Evolutionary conservation across 2,329 filamentous ascomycete species (phyloP), one percentile per base, ranked within the genome.

Genomic region (Xylaria sp.): DNA sequence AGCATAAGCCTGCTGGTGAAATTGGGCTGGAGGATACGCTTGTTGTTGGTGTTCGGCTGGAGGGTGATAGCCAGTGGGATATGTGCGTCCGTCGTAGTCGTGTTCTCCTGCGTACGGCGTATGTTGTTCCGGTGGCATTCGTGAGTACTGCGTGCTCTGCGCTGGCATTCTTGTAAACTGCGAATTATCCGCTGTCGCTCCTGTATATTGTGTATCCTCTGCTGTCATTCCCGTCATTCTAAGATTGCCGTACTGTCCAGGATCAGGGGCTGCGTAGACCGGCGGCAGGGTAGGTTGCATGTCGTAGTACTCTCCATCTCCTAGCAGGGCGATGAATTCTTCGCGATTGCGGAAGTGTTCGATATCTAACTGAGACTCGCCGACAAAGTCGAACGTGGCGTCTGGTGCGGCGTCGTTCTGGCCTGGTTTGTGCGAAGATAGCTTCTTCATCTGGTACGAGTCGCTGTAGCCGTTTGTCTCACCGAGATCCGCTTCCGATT

Each of bases 311-410:
- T 83, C 82, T 19, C 88, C 88, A 8, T 58, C 62, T 6, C 89
- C 91, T 18, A 90, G 91, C 64, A 91, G 88, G 16, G 92, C 89
- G 1, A 85, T 85, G 75, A 96, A 96, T 65, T 96, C 92, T 2
- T 89, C 83, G 1, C 90, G 83, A 73, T 96, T 86, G 74, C 94
- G 96, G 80, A 86, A 97, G 75, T 91, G 91, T 60, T 90, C 86
- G 71, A 93, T 96, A 72, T 95, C 90, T 74, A 96, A 86, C 52
- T 92, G 85, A 59, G 83, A 82, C 67, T 97, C 92, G 0, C 89
- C 85, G 0, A 97, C 92, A 58, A 95, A 84, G 74, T 97, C 92
- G 72, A 96, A 96, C 2, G 61, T 60, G 11, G 61, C 37, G 13
- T 60, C 49, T 18, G 18, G 42, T 47, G 58, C 0, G 85, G 83